Evolutionary conservation across 2,329 filamentous ascomycete species (phyloP), one percentile per base, ranked within the genome.

Genomic region (Fusarium sterilihyphosum): DNA sequence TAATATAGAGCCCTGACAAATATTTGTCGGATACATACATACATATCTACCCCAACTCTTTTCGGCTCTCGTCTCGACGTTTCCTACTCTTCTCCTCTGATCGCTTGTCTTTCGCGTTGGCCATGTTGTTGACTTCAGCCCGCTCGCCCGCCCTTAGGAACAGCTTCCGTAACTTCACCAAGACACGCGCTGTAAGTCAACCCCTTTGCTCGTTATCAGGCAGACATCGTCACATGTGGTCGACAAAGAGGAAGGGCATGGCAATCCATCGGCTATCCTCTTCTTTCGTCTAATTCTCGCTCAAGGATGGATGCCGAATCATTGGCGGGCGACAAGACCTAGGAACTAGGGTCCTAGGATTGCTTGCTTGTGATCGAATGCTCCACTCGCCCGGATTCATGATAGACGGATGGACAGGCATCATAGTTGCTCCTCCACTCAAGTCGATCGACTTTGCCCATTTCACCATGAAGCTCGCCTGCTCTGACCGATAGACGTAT

Each of bases 41-140:
- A 70, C 60, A 70, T 70, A 70, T 71, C 40, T 60, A 54, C 46
- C 67, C 31, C 67, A 49, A 44, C 37, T 57, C 47, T 24, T 26
- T 24, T 38, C 43, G 38, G 31, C 43, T 59, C 37, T 40, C 46
- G 44, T 49, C 57, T 67, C 53, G 47, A 47, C 60, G 20, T 54
- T 56, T 61, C 52, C 63, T 47, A 24, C 38, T 43, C 53, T 64
- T 59, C 44, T 53, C 40, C 52, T 56, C 47, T 61, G 57, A 37
- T 53, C 41, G 41, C 62, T 59, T 47, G 65, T 65, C 49, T 50
- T 68, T 68, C 40, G 58, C 35, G 64, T 70, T 70, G 80, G 81
- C 80, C 79, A 83, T 83, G 82, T 83, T 83, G 82, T 83, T 82
- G 69, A 78, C 78, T 74, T 77, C 77, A 73, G 76, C 78, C 65